Evolutionary conservation across 306 rosid species (phyloP).

Genomic region (Medicago ruthenica): DNA sequence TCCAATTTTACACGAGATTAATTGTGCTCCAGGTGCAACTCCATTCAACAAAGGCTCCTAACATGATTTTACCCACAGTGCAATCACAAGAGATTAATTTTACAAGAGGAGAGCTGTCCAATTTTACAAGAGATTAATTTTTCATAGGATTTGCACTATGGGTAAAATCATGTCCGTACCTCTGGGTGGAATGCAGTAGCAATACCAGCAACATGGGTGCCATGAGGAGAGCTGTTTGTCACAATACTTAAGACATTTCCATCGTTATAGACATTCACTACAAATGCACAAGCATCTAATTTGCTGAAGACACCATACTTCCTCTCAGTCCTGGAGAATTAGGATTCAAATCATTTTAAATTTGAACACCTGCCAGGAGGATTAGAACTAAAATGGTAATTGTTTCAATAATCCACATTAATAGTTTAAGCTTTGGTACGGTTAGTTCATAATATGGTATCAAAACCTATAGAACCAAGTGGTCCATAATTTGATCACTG

Average conservation of each 20-base stretch:
- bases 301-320: slow-evolving; percentile 90
- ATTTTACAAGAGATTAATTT: too few species aligned
- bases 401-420: slow-evolving; percentile 37
- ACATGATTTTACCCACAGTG: too few species aligned
- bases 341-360: slow-evolving; percentile 38
- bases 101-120: too few species aligned
- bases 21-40: slow-evolving; percentile 98
- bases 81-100: too few species aligned
- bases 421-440: not conserved
- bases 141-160: slow-evolving; percentile 24
- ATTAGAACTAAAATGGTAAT: slow-evolving; percentile 32
- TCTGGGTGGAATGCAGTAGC: slow-evolving; percentile 90
- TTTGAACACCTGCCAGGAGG: slow-evolving; percentile 13
- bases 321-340: slow-evolving; percentile 74
- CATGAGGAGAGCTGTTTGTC: slow-evolving; percentile 94
- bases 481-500: not conserved
- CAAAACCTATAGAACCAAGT: slow-evolving; percentile 12
- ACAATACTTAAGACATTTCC: slow-evolving; percentile 90
- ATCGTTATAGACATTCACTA: slow-evolving; percentile 79
- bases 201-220: slow-evolving; percentile 96
- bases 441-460: not conserved
- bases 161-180: slow-evolving; percentile 57
- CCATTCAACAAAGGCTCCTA: slow-evolving; percentile 97
- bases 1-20: slow-evolving; percentile 97
- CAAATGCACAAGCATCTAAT: slow-evolving; percentile 91